Evolutionary conservation across 2,329 filamentous ascomycete species (phyloP), one percentile per base, ranked within the genome.

Genomic region (Diaporthe nobilis): DNA sequence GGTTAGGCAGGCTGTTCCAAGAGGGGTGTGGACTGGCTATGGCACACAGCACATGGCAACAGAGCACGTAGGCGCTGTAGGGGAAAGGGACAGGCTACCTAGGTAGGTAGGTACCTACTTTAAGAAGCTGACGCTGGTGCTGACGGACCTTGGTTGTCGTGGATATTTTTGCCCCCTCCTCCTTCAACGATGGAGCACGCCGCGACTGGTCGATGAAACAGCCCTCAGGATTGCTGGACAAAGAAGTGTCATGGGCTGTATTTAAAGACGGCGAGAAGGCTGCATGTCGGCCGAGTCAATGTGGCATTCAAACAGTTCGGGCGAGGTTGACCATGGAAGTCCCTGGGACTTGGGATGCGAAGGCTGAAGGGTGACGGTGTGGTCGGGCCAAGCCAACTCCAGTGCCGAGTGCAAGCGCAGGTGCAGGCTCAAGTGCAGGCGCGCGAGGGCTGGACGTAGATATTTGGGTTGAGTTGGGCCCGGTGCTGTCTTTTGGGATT

Each of bases 121-220:
- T 58, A 42, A 63, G 53, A 60, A 42, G 71, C 53, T 63, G 71
- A 49, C 58, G 44, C 34, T 34, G 44, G 4, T 31, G 39, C 51
- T 58, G 51, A 55, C 53, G 34, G 67, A 57, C 49, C 22, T 71
- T 57, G 25, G 17, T 15, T 31, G 51, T 65, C 25, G 61, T 65
- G 31, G 65, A 20, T 68, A 57, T 51, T 42, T 39, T n/a, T 42
- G 53, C 12, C 51, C 68, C 37, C 20, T 37, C 65, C 22, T 60
- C n/a, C 57, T 72, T 72, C 25, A 47, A 42, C 44, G 57, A 47
- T 53, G 71, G 28, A 68, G 22, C 22, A 39, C n/a, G 44, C 58
- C 57, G 44, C 57, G 31, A 72, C 57, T 72, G 71, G 71, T n/a
- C 47, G 65, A 39, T 68, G 65, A 70, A 70, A 70, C 65, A 70